phyloP scores from a whole-genome alignment of 805 yeast genomes.

The Saccharomyces eubayanus region DNA sequence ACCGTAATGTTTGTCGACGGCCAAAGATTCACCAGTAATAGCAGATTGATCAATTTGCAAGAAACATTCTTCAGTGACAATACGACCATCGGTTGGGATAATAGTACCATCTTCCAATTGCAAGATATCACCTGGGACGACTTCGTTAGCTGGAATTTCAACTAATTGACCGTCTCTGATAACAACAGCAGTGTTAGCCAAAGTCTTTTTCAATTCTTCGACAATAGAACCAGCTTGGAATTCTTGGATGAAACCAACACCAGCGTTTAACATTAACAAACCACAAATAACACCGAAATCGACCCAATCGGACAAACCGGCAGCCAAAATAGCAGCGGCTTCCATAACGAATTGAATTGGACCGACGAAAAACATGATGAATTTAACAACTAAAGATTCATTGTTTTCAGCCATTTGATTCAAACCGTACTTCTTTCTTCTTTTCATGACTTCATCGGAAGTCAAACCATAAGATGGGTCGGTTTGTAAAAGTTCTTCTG shows the following conservation, averaged over 20 bases:
- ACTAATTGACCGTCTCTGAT: conserved; percentile 71
- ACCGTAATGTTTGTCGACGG: conserved; percentile 86
- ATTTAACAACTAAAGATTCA: conserved; percentile 71
- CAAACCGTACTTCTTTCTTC: conserved; percentile 85
- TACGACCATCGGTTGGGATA: conserved; percentile 87
- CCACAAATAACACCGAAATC: conserved; percentile 97
- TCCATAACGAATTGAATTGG: conserved; percentile 97
- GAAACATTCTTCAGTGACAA: conserved; percentile 76
- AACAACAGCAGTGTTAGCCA: conserved; percentile 82
- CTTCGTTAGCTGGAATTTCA: conserved; percentile 74
- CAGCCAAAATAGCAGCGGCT: conserved; percentile 91
- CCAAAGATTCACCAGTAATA: conserved; percentile 93
- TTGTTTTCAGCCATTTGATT: conserved; percentile 88
- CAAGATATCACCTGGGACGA: conserved; percentile 92
- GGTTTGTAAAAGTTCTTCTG: conserved; percentile 78
- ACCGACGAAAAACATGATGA: conserved; percentile 82
- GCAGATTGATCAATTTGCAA: conserved; percentile 94
- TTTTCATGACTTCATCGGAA: conserved; percentile 64
- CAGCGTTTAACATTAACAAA: conserved; percentile 76
- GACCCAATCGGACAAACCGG: conserved; percentile 96
- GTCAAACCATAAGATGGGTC: conserved; percentile 71
- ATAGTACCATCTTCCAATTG: conserved; percentile 90
- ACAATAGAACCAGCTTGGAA: conserved; percentile 98
- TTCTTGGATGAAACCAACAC: conserved; percentile 94
- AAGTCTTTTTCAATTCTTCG: conserved; percentile 89